Evolutionary conservation across 202 grass and related monocot species (phyloP), one percentile per base, ranked within the genome.

Genomic region (Eragrostis tef): DNA sequence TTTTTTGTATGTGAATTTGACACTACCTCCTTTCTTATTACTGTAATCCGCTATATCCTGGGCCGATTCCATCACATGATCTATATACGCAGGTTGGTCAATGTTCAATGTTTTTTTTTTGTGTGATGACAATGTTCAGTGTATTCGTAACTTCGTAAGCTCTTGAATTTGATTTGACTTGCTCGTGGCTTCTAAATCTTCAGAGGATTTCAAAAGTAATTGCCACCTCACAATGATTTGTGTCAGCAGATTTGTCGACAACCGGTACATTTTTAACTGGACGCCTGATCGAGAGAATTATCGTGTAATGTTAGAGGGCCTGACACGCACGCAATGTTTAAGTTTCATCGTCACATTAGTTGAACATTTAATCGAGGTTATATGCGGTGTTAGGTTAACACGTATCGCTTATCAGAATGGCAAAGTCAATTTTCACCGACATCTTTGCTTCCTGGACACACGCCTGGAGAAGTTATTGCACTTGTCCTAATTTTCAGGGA

Each of bases 181-280:
- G 9, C 11, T 34, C 9, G 54, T 47, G 50, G 11, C 5, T 46
- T 75, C 53, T 71, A 81, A 71, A 70, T 42, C 19, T 64, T 45
- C 72, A 66, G 13, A 46, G 14, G 57, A 48, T 71, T 59, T 71
- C 52, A 60, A 41, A 63, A 36, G 43, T 6, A 20, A 71, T 62
- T 19, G 2, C 43, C 79, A 81, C 67, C 79, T 72, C 79, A 63
- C 17, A 9, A 64, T 31, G 79, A 63, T 49, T 36, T n/a, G 1
- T 73, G 79, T 71, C 54, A 70, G 64, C 64, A 42, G 60, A 70
- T 70, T 61, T 49, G 64, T 60, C 26, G 19, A 60, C 17, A 64
- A 64, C 59, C 6, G 20, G 11, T 4, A 24, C 45, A 57, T 42
- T 57, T 76, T 84, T 22, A 34, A 56, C 67, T 57, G 7, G 2